phyloP scores from a whole-genome alignment of 2,329 filamentous ascomycete species.

The Juglanconis juglandina region DNA sequence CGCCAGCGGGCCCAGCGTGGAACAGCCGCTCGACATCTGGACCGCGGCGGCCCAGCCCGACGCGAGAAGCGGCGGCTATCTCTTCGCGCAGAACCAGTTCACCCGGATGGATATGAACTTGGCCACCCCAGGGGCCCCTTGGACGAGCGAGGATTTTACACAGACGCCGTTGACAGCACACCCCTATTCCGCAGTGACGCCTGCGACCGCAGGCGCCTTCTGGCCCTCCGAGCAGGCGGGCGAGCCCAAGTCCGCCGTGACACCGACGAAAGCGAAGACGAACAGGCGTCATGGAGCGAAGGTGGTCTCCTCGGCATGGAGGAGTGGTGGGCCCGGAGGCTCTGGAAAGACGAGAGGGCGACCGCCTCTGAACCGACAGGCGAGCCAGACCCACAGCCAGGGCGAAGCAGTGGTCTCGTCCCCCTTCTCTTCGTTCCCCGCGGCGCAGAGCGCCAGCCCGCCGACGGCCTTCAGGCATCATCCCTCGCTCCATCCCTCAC shows the following conservation, averaged over 20 bases:
- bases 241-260: constrained; percentile 72
- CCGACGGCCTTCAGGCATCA: neutral
- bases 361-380: constrained; percentile 65
- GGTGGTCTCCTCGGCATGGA: constrained; percentile 89
- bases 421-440: constrained; percentile 66
- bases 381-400: neutral
- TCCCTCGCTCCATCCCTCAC: constrained; percentile 5
- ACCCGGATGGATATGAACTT: constrained; percentile 32
- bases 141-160: constrained; percentile 49
- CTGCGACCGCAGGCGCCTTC: constrained; percentile 50
- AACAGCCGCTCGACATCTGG: constrained; percentile 49
- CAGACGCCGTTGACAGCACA: constrained; percentile 66
- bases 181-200: constrained; percentile 75
- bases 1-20: constrained; percentile 22
- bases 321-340: constrained; percentile 58
- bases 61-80: constrained; percentile 31
- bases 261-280: constrained; percentile 55
- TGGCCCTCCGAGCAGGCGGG: constrained; percentile 45
- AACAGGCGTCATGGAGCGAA: constrained; percentile 71
- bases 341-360: constrained; percentile 73
- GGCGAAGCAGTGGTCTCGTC: constrained; percentile 41
- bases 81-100: constrained; percentile 36
- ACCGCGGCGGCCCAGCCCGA: constrained; percentile 43
- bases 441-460: constrained; percentile 45
- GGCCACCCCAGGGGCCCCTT: constrained; percentile 36